Evolutionary conservation across 2,329 filamentous ascomycete species (phyloP), one percentile per base, ranked within the genome.

Genomic region (Fusarium sp.): DNA sequence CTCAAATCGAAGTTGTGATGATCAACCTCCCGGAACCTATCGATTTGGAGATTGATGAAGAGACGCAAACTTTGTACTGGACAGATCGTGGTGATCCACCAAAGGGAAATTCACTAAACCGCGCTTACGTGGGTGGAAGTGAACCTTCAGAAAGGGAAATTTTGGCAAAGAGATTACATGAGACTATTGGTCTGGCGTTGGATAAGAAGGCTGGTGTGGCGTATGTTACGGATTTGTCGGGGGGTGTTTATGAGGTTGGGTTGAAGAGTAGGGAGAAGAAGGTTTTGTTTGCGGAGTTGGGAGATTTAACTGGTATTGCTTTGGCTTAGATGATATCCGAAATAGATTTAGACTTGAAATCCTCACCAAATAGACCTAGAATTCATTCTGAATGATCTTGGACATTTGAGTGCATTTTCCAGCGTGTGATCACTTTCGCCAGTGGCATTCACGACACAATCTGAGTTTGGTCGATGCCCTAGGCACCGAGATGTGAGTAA

Each of bases 291-390:
- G 30, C 38, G 0, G 51, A 64, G 29, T n/a, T 58, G 15, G 59
- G 50, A 2, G 30, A 50, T 32, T 18, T 64, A 2, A 64, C 50
- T 16, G 62, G 59, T 4, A 65, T 58, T 12, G 61, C 44, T 3
- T 27, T 64, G 16, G 59, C 50, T 8, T 52, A 25, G 11, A 29
- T 30, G 34, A 27, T 12, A 34, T 7, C 10, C 22, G 8, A 2
- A 4, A 7, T 20, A 22, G 4, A 18, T 1, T 4, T 18, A 34
- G 22, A 25, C 2, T 51, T n/a, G 22, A 52, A 27, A 40, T 32
- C 20, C 20, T 24, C 3, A 11, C n/a, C 9, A 7, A 38, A 11
- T 12, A 38, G 34, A 38, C 34, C n/a, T n/a, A 1, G 12, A 38
- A 3, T 4, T 38, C 3, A n/a, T 38, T 10, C 18, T 38, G 18